phyloP scores from a whole-genome alignment of 208 protist species.

The Trichomonas vaginalis region DNA sequence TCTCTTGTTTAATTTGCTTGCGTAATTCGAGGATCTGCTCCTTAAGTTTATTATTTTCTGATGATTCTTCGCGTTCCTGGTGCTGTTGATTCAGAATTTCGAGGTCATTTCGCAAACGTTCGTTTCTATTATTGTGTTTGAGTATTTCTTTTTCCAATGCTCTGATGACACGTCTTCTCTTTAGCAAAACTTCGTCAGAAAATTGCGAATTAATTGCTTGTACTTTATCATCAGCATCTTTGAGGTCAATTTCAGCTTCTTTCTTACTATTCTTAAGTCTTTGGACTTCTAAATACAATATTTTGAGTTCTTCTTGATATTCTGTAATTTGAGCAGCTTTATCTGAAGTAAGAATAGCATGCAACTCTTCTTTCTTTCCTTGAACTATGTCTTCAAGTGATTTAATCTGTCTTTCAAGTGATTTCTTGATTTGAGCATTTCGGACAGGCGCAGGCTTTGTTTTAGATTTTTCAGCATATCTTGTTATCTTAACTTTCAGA shows the following conservation, averaged over 20 bases:
- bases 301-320: neutral
- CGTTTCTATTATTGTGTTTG: neutral
- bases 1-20: neutral
- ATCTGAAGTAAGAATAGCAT: neutral
- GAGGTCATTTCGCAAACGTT: neutral
- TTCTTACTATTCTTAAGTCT: neutral
- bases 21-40: neutral
- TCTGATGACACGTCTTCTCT: neutral
- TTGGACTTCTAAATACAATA: neutral
- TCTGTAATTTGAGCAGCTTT: neutral
- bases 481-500: neutral
- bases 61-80: neutral
- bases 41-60: neutral
- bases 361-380: neutral
- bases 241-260: neutral
- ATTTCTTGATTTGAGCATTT: neutral
- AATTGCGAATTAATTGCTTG: neutral
- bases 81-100: neutral
- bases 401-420: neutral
- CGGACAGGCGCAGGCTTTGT: neutral
- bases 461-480: neutral
- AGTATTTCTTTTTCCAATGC: neutral
- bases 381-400: neutral
- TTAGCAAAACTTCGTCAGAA: neutral
- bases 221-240: neutral